A percentile compares a stretch with the other conserved stretches of the same genome.
These are phyloP conservation scores for Hyaloscypha hepaticicola DNA, from an alignment of 495 filamentous ascomycete species.

Conservation along the genomic window DNA sequence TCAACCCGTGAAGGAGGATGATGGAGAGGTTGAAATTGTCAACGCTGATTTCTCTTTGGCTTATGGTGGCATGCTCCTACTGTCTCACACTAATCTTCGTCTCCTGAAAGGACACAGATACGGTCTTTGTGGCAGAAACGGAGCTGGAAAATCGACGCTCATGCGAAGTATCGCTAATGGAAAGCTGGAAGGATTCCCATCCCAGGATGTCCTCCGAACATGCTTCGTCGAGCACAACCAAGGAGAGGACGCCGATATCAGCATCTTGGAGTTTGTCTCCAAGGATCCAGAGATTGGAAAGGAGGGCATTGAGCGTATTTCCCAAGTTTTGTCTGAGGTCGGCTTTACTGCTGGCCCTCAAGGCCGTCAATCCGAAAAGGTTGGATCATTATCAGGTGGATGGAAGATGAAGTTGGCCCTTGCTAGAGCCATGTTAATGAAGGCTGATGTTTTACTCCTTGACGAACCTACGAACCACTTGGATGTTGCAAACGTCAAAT, in stretches of 20 bases:
- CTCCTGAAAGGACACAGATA: conserved; percentile 96
- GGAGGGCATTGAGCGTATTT: conserved; percentile 77
- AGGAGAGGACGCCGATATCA: conserved; percentile 93
- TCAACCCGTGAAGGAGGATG: conserved; percentile 78
- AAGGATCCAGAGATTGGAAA: conserved; percentile 79
- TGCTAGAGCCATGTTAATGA: conserved; percentile 93
- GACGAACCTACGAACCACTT: conserved; percentile 99
- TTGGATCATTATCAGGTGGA: conserved; percentile 95
- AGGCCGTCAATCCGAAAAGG: conserved; percentile 80
- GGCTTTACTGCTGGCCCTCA: conserved; percentile 90
- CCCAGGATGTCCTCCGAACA: conserved; percentile 84
- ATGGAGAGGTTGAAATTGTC: conserved; percentile 86
- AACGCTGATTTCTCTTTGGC: conserved; percentile 97
- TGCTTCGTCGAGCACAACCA: conserved; percentile 99
- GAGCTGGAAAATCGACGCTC: conserved; percentile 95
- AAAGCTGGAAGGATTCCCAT: conserved; percentile 95
- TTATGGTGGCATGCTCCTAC: conserved; percentile 96
- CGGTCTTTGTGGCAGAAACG: conserved; percentile 93
- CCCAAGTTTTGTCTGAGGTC: conserved; percentile 79
- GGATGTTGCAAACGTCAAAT: conserved; percentile 93
- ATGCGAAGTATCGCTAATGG: conserved; percentile 95
- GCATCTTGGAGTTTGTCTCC: conserved; percentile 84
- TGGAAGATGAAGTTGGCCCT: conserved; percentile 99
- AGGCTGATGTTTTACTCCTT: conserved; percentile 89
- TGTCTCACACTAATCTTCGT: conserved; percentile 93